Evolutionary conservation across 2,329 filamentous ascomycete species (phyloP), one percentile per base, ranked within the genome.

Genomic region (Tolypocladium tundrense): DNA sequence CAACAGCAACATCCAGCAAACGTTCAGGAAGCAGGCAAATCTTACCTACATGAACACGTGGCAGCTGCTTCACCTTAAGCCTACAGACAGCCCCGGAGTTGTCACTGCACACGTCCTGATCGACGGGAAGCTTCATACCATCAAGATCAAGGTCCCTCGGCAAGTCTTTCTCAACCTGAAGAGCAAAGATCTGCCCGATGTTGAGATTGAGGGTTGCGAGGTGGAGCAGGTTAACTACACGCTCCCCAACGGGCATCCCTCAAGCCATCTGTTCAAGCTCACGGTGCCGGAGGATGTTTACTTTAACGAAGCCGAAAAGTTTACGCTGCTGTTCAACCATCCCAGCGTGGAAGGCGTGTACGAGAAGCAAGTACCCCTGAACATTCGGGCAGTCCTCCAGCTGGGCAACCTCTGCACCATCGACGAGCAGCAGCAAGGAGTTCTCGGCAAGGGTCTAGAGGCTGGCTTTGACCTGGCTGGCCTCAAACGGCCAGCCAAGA

Each of bases 271-370:
- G 5, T 97, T 97, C 81, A 95, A 92, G 75, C 80, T 99, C 42
- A 92, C 88, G 0, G 90, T 99, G 72, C 81, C 90, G 0, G 94
- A 99, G 70, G 87, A 94, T 58, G 81, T 89, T 0, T 99, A 95
- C 72, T 85, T 96, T 60, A 84, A 86, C 51, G 90, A 97, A 70
- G 80, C 87, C 0, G 88, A 91, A 61, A 95, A 91, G 68, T 87
- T 97, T 60, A 85, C 87, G 2, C 75, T 87, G 35, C 77, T 97
- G 1, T 93, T 97, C 76, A 91, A 93, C 62, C 92, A 99, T 68
- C 85, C 91, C 0, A 96, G 91, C 70, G 90, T 99, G 1, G 94
- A 99, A 72, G 95, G 95, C 37, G 91, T 99, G 16, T 99, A 99
- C 68, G 95, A 99, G 75, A 93, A 88, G 67, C 88, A 96, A 63